Percentiles rank a stretch among this genome's conserved stretches.
These are phyloP conservation scores for Xylaria sp. DNA, from an alignment of 2,329 filamentous ascomycete genomes.

Conservation along the genomic window DNA sequence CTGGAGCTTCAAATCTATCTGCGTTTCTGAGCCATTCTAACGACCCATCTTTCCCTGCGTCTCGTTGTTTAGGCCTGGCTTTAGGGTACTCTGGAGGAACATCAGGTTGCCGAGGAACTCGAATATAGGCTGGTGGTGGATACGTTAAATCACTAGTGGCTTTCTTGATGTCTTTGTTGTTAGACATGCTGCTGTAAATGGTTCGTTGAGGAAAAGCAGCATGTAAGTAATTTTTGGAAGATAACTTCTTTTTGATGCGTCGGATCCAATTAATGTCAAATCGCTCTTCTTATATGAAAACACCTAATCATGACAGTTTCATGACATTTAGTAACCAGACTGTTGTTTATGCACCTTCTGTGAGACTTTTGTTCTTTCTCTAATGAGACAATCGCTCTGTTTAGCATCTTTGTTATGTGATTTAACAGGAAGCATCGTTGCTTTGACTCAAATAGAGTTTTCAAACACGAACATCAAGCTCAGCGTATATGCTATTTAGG, in stretches of 20 bases:
- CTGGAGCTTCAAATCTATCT: background rate
- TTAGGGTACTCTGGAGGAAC: background rate
- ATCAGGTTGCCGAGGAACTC: background rate
- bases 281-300: background rate
- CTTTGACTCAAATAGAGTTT: background rate
- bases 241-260: background rate
- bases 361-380: background rate
- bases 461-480: background rate
- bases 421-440: too few relatives aligned
- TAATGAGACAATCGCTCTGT: background rate
- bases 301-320: background rate
- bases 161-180: conserved; percentile 2
- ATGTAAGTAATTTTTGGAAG: background rate
- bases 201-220: background rate
- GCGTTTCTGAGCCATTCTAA: conserved; percentile 1
- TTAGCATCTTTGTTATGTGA: background rate
- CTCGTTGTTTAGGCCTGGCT: background rate
- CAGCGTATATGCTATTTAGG: background rate
- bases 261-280: background rate
- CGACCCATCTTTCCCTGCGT: background rate
- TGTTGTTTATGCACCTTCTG: background rate
- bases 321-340: background rate
- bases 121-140: conserved; percentile 9
- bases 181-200: background rate
- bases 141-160: background rate